Evolutionary conservation across 2,329 filamentous ascomycete species (phyloP).

Genomic region (Penicillium nordicum): DNA sequence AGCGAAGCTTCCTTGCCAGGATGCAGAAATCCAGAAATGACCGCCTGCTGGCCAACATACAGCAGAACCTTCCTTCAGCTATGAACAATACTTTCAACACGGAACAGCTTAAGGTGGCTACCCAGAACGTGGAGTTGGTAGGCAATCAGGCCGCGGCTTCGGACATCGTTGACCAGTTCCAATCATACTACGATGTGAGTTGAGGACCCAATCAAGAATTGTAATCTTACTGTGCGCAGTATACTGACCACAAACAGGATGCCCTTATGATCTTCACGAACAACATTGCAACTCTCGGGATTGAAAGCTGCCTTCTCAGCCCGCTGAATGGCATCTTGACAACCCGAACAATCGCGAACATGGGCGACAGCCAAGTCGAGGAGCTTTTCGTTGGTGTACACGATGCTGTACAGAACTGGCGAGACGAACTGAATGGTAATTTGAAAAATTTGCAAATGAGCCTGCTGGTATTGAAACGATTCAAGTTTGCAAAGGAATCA

Average conservation of each 20-base stretch:
- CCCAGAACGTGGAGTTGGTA: neutral
- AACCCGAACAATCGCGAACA: neutral
- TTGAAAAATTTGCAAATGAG: neutral
- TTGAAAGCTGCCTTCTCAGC: conserved; percentile 1
- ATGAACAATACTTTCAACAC: neutral
- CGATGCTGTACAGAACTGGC: neutral
- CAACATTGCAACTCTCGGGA: neutral
- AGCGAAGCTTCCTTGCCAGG: neutral
- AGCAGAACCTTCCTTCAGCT: neutral
- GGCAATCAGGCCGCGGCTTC: conserved; percentile 37
- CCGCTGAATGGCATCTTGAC: neutral
- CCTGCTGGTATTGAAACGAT: conserved; percentile 5
- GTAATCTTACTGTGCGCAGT: neutral
- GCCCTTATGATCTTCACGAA: neutral
- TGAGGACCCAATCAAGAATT: neutral
- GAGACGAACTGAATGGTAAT: neutral
- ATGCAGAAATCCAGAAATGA: conserved; percentile 8
- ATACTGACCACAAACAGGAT: neutral
- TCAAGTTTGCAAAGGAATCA: neutral
- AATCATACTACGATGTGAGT: conserved; percentile 24
- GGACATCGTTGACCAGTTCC: conserved; percentile 25
- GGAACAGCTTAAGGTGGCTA: neutral
- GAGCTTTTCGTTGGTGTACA: neutral
- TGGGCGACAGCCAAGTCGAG: neutral
- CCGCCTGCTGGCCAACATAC: conserved; percentile 2